Evolutionary conservation across 176 grass and related monocot species (phyloP).

Genomic region (Chloris gayana): DNA sequence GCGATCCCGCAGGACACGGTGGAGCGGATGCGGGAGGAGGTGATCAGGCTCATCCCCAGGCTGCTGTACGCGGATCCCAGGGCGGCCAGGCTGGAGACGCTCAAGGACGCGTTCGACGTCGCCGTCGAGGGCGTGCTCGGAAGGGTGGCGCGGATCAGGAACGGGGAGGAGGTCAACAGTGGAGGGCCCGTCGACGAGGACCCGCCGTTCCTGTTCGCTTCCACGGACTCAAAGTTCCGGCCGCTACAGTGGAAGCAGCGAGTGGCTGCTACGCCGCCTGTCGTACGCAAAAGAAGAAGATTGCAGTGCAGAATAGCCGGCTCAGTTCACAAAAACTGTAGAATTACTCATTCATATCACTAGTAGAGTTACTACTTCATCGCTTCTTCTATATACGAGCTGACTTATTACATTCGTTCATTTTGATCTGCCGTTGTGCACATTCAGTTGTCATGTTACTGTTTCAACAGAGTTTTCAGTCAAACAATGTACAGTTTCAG

Average conservation of each 20-base stretch:
- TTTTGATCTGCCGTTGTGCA: neutral
- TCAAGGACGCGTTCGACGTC: constrained; percentile 58
- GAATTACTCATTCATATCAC: neutral
- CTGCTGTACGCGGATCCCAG: constrained; percentile 50
- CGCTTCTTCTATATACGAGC: neutral
- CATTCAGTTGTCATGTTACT: neutral
- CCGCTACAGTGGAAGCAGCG: neutral
- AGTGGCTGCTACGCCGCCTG: neutral
- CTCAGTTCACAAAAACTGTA: neutral
- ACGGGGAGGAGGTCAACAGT: neutral
- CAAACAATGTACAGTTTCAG: neutral
- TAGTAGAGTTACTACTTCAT: neutral
- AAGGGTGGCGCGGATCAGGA: constrained; percentile 1
- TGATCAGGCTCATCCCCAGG: constrained; percentile 44
- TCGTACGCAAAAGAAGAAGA: neutral
- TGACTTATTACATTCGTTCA: neutral
- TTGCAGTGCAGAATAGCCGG: neutral
- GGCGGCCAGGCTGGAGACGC: constrained; percentile 30
- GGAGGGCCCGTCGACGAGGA: neutral
- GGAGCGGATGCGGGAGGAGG: constrained; percentile 44
- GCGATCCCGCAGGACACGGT: constrained; percentile 37
- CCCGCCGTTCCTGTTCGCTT: neutral
- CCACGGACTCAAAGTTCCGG: constrained; percentile 20
- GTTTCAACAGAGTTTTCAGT: neutral
- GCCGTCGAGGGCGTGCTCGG: constrained; percentile 43